A percentile compares a stretch with the other conserved stretches of the same genome.
Evolutionary conservation across 352 stramenopile genomes (phyloP).

Genomic region (Globisporangium paddicum): DNA sequence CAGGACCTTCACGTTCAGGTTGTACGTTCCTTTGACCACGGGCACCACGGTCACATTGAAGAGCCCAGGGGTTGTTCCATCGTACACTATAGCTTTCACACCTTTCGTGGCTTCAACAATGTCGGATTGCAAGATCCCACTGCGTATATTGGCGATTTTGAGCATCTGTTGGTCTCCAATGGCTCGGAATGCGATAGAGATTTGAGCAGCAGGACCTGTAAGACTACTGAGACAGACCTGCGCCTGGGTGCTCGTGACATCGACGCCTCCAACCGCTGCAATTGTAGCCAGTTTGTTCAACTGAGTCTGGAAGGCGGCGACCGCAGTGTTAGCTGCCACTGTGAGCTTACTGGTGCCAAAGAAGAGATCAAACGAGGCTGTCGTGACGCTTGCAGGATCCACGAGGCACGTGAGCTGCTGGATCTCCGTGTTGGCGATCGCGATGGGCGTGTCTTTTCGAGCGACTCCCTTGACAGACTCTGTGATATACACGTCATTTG

Average conservation of each 20-base stretch:
- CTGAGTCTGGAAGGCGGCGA: slow-evolving; percentile 31
- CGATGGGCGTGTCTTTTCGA: slow-evolving; percentile 24
- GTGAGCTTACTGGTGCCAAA: slow-evolving; percentile 34
- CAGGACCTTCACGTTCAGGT: slow-evolving; percentile 47
- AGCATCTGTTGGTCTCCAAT: slow-evolving; percentile 46
- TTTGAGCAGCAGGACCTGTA: slow-evolving; percentile 13
- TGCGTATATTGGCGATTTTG: slow-evolving; percentile 29
- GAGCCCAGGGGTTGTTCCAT: slow-evolving; percentile 46
- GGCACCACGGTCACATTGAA: slow-evolving; percentile 87
- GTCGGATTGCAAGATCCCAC: slow-evolving; percentile 43
- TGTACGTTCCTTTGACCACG: slow-evolving; percentile 66
- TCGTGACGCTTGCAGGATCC: slow-evolving; percentile 19
- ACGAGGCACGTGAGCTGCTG: slow-evolving; percentile 58
- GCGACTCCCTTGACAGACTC: slow-evolving; percentile 49
- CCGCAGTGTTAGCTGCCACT: slow-evolving; percentile 31
- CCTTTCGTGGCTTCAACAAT: slow-evolving; percentile 62
- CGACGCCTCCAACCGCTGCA: slow-evolving; percentile 36
- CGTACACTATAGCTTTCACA: slow-evolving; percentile 66
- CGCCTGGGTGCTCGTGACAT: slow-evolving; percentile 29
- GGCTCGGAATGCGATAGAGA: slow-evolving; percentile 41
- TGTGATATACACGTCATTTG: slow-evolving; percentile 59
- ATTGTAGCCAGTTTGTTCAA: slow-evolving; percentile 50
- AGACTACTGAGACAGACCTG: slow-evolving; percentile 32
- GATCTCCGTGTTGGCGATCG: slow-evolving; percentile 51
- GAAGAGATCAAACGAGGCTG: slow-evolving; percentile 41